A percentile compares a stretch with the other conserved stretches of the same genome.
Evolutionary conservation across 2,329 filamentous ascomycete species (phyloP).

Genomic region (Diaporthe aspalathi): DNA sequence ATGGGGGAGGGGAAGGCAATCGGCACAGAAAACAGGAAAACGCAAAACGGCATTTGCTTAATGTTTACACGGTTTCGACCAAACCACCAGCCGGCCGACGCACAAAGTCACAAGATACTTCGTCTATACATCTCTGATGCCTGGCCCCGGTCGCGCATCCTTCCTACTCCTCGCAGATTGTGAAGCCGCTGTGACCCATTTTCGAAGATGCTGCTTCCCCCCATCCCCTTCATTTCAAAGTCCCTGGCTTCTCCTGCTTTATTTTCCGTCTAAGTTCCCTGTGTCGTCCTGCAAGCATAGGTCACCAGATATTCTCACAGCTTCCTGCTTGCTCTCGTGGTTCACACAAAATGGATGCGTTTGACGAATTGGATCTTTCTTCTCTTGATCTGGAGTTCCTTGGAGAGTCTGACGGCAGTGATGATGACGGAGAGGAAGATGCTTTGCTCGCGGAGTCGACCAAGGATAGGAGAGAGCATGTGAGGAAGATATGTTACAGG

Average conservation of each 20-base stretch:
- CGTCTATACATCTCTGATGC: background rate
- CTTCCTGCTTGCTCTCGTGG: background rate
- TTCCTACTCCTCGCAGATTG: background rate
- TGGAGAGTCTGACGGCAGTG: background rate
- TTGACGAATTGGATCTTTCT: constrained; percentile 2
- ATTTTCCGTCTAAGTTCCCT: background rate
- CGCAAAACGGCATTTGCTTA: background rate
- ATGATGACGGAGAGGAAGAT: background rate
- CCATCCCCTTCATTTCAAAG: background rate
- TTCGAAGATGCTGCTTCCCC: background rate
- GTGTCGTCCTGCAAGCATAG: background rate
- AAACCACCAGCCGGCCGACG: background rate
- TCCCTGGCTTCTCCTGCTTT: background rate
- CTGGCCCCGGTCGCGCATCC: background rate
- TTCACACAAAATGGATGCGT: background rate
- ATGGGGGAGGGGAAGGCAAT: no score
- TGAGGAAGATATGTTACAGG: background rate
- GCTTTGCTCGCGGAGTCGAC: no score
- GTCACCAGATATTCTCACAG: background rate
- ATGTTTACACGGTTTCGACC: background rate
- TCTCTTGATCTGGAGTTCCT: background rate
- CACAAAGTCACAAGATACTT: background rate
- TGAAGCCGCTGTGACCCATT: background rate
- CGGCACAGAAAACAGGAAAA: background rate
- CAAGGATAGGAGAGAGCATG: no score